phyloP scores from a whole-genome alignment of 2,329 filamentous ascomycete genomes.

The Mycosphaerella sp. region DNA sequence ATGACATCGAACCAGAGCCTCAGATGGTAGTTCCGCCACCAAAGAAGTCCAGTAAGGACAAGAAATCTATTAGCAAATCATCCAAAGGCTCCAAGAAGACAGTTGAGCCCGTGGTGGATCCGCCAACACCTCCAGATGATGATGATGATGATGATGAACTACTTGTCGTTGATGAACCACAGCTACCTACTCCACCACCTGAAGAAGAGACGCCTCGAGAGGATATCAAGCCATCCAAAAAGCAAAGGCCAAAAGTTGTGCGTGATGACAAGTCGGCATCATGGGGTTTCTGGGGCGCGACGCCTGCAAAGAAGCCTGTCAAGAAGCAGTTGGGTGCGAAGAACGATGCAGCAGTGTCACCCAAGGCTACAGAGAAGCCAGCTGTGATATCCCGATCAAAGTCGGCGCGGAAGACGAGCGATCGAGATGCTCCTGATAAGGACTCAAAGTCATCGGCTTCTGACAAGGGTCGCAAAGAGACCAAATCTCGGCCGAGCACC shows the following conservation, averaged over 20 bases:
- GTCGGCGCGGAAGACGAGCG: conserved; percentile 49
- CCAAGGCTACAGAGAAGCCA: conserved; percentile 36
- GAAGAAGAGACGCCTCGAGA: conserved; percentile 45
- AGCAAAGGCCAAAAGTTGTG: conserved; percentile 69
- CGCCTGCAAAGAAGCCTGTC: conserved; percentile 30
- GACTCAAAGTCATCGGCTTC: conserved; percentile 66
- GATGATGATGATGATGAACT: conserved; percentile 22
- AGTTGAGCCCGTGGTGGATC: conserved; percentile 32
- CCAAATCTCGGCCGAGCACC: conserved; percentile 49
- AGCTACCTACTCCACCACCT: conserved; percentile 47
- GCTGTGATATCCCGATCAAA: conserved; percentile 50
- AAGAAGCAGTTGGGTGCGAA: conserved; percentile 46
- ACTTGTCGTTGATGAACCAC: conserved; percentile 29
- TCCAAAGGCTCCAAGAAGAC: conserved; percentile 31
- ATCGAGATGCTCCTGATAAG: conserved; percentile 50
- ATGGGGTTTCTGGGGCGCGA: conserved; percentile 69
- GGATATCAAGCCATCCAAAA: conserved; percentile 53
- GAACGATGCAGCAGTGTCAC: conserved; percentile 36
- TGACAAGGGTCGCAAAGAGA: conserved; percentile 57
- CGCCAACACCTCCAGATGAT: not conserved
- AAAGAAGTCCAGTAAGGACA: conserved; percentile 25
- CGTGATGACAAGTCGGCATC: conserved; percentile 57
- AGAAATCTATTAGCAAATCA: conserved; percentile 20
- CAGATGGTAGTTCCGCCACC: conserved; percentile 20
- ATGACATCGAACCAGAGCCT: conserved; percentile 21